Conservation (phyloP, 495 filamentous ascomycete species). For the Glonium stellatum region DNA sequence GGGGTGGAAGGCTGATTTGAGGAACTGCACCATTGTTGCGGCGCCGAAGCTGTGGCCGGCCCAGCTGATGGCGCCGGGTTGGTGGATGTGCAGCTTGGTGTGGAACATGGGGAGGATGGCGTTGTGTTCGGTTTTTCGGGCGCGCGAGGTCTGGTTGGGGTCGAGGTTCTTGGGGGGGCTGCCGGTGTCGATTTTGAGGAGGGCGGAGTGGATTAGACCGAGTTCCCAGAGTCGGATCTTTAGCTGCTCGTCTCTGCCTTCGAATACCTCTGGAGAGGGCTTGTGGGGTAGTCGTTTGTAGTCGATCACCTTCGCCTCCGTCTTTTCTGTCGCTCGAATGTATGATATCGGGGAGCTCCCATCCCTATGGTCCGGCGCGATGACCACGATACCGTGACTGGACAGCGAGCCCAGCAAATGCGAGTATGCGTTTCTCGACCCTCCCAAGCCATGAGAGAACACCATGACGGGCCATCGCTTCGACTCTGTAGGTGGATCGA, state of each 20-base stretch:
- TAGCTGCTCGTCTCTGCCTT: conserved; percentile 57
- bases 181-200: conserved; percentile 55
- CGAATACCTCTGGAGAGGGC: conserved; percentile 49
- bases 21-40: conserved; percentile 60
- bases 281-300: conserved; percentile 49
- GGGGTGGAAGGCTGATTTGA: conserved; percentile 63
- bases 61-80: conserved; percentile 64
- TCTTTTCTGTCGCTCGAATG: conserved; percentile 38
- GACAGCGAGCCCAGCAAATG: conserved; percentile 63
- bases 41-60: conserved; percentile 73
- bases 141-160: conserved; percentile 28
- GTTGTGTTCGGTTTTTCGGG: conserved; percentile 35
- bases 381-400: conserved; percentile 66
- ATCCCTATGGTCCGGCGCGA: conserved; percentile 72
- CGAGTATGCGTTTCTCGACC: conserved; percentile 67
- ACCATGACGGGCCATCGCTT: conserved; percentile 66
- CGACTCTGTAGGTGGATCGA: conserved; percentile 42
- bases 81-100: conserved; percentile 52
- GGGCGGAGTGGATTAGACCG: conserved; percentile 52
- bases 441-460: conserved; percentile 75
- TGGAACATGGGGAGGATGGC: conserved; percentile 47
- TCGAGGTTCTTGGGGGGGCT: conserved; percentile 36
- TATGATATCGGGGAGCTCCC: conserved; percentile 61
- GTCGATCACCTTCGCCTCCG: conserved; percentile 30
- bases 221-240: conserved; percentile 68